Evolutionary conservation across 164 flowering plant genomes (phyloP).

Genomic region (Berberis vulgaris): DNA sequence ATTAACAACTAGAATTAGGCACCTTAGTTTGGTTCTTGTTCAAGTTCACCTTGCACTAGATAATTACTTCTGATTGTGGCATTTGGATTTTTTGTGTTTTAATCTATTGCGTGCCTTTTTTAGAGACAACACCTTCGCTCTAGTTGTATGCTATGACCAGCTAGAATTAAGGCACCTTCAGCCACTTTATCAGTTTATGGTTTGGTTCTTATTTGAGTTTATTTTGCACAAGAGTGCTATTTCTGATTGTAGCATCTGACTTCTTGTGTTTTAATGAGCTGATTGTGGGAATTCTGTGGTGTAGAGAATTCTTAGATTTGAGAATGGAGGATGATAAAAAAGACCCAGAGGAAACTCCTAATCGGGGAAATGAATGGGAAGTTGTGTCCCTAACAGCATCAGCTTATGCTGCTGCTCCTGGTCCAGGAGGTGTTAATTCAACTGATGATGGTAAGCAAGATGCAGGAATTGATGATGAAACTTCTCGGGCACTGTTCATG

Average conservation of each 20-base stretch:
- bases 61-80: too few relatives aligned
- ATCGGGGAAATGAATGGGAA: constrained; percentile 94
- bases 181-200: too few relatives aligned
- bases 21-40: too few relatives aligned
- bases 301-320: constrained; percentile 10
- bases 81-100: too few relatives aligned
- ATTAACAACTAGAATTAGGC: too few relatives aligned
- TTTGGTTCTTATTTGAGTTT: not conserved
- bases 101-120: too few relatives aligned
- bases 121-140: too few relatives aligned
- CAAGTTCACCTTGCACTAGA: too few relatives aligned
- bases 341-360: constrained; percentile 33
- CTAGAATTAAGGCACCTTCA: too few relatives aligned
- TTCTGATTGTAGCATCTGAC: not conserved
- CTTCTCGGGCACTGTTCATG: constrained; percentile 66
- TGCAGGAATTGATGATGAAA: constrained; percentile 31
- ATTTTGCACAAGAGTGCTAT: not conserved
- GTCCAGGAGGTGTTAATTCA: constrained; percentile 34
- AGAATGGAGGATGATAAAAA: constrained; percentile 39
- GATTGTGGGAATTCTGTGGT: not conserved
- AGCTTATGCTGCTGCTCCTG: constrained; percentile 86
- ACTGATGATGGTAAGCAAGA: constrained; percentile 25
- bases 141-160: too few relatives aligned
- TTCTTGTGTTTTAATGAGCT: not conserved
- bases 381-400: constrained; percentile 97